Percentiles rank a stretch among this genome's conserved stretches.
Evolutionary conservation across 1,284 basidiomycete genomes (phyloP).

Genomic region (Fomitopsis palustris): DNA sequence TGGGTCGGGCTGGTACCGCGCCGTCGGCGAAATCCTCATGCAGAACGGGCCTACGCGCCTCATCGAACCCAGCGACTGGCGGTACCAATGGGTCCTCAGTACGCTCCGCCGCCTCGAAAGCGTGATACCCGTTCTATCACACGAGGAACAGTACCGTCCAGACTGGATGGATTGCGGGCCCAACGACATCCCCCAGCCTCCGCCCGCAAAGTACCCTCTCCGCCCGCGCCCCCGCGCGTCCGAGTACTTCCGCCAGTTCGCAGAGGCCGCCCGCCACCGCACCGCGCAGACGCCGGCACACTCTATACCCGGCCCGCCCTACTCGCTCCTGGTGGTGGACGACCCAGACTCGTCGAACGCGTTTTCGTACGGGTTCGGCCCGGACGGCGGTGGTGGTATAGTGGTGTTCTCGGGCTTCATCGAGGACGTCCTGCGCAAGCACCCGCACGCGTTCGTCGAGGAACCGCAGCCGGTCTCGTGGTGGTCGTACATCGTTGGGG

Average conservation of each 20-base stretch:
- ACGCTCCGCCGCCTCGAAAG: constrained; percentile 73
- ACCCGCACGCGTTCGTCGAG: constrained; percentile 16
- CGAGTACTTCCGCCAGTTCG: constrained; percentile 57
- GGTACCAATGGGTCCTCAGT: constrained; percentile 76
- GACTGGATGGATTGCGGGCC: constrained; percentile 52
- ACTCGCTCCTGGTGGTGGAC: constrained; percentile 82
- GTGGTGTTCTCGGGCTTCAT: constrained; percentile 89
- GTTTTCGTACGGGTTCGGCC: constrained; percentile 90
- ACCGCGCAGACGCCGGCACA: constrained; percentile 42
- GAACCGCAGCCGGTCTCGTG: constrained; percentile 37
- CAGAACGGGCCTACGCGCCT: constrained; percentile 61
- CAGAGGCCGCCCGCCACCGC: constrained; percentile 44
- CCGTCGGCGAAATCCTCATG: constrained; percentile 75
- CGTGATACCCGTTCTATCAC: constrained; percentile 61
- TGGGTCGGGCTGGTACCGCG: constrained; percentile 81
- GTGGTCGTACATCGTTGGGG: constrained; percentile 47
- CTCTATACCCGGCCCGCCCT: constrained; percentile 75
- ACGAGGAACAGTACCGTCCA: constrained; percentile 49
- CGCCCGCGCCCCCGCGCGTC: constrained; percentile 67
- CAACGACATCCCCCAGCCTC: constrained; percentile 59
- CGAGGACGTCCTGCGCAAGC: constrained; percentile 69
- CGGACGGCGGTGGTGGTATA: constrained; percentile 83
- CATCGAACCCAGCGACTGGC: constrained; percentile 76
- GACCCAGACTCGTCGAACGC: constrained; percentile 78
- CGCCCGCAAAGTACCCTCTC: constrained; percentile 70